Evolutionary conservation across 768 basidiomycete genomes (phyloP), one percentile per base, ranked within the genome.

Genomic region (Lactarius pseudohatsudake): DNA sequence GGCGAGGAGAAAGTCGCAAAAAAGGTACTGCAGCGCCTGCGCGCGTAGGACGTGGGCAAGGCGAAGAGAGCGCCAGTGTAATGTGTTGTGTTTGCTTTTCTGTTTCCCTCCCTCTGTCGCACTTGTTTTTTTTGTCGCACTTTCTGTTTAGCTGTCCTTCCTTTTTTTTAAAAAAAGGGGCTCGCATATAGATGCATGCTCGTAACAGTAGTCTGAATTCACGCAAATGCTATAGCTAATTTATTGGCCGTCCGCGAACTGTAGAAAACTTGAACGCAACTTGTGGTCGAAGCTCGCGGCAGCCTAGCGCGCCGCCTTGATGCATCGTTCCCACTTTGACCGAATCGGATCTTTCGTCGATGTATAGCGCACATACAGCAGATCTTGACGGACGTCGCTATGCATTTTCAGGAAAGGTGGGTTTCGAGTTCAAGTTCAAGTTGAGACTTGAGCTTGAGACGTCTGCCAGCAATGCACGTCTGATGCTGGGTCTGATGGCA

Each of bases 1-100:
- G 73, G 73, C 43, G 62, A 71, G 56, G 72, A 74, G 43, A 64
- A 67, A 22, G 57, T 74, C 16, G 70, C 71, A 4, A 62, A 64
- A 50, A 65, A 69, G 43, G 71, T 74, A 20, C 26, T 73, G 59
- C 62, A 59, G 38, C 69, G 70, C 26, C 38, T 74, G 69, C 60
- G 55, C 7, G 36, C 58, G n/a, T 61, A 61, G 36, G 58, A 45
- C 8, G 45, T 22, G 41, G 63, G 54, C 20, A n/a, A 56, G 28
- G 40, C 16, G 9, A 53, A 26, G 50, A 13, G 22, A 13, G 47
- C n/a, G 47, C n/a, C 22, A 6, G 47, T 26, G 50, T 53, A 26
- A 50, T 15, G 43, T 11, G n/a, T 47, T 11, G 20, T 47, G 4
- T 22, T 15, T 4, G 40, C 16, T 41, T 6, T 41, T 41, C 40